These are phyloP conservation scores for Withania somnifera DNA, from an alignment of 305 asterid genomes.

Conservation along the genomic window DNA sequence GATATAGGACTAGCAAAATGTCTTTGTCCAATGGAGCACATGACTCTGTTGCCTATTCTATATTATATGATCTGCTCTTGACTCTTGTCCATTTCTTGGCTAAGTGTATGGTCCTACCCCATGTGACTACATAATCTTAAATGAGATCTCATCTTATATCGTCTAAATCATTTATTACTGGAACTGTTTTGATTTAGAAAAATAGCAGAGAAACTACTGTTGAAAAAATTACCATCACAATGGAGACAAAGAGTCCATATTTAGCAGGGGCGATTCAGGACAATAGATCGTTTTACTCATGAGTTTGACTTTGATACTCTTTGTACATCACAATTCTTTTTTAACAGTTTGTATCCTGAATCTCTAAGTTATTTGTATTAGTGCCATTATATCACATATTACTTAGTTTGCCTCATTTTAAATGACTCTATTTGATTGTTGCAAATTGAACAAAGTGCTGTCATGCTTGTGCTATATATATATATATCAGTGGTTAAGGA, in stretches of 20 bases:
- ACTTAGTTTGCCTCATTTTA: background rate
- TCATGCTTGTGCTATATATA: too few species aligned
- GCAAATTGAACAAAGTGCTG: background rate
- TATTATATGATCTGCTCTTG: background rate
- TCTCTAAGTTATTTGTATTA: background rate
- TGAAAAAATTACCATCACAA: background rate
- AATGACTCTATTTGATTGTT: background rate
- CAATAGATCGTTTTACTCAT: background rate
- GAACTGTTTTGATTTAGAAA: background rate
- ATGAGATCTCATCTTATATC: background rate
- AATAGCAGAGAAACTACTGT: background rate
- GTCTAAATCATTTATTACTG: background rate
- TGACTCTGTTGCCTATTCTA: conserved; percentile 15
- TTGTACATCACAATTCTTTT: background rate
- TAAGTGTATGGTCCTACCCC: conserved; percentile 19
- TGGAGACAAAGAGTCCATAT: background rate
- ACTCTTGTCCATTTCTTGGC: background rate
- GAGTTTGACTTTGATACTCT: background rate
- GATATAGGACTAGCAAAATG: background rate
- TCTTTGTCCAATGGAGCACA: conserved; percentile 15
- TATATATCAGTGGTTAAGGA: too few species aligned
- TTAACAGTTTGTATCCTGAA: background rate
- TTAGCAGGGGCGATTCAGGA: background rate
- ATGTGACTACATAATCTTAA: conserved; percentile 19
- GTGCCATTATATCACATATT: background rate